Conservation (phyloP, 208 protist species). For the Trypanosoma caninum region DNA sequence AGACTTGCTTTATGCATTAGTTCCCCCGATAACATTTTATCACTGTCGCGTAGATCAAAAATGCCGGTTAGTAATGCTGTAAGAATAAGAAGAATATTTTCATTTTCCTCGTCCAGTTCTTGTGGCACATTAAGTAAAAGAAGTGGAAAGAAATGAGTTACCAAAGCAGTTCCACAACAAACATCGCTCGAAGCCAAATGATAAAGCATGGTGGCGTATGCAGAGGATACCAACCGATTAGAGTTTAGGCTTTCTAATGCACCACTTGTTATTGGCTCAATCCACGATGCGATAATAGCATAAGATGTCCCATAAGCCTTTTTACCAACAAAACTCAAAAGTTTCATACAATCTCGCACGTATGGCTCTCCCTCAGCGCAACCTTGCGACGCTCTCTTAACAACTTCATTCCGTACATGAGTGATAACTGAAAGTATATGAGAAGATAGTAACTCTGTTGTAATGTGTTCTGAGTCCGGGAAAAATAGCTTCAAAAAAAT, state of each 20-base stretch:
- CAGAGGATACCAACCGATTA: slow-evolving; percentile 25
- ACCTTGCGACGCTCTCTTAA: slow-evolving; percentile 44
- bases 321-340: slow-evolving; percentile 25
- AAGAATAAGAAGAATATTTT: slow-evolving; percentile 23
- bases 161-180: slow-evolving; percentile 12
- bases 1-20: not conserved
- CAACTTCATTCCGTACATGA: slow-evolving; percentile 60
- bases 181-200: slow-evolving; percentile 28
- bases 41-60: slow-evolving; percentile 11
- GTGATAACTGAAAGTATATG: slow-evolving; percentile 28
- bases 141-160: slow-evolving; percentile 12
- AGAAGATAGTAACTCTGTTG: slow-evolving; percentile 9
- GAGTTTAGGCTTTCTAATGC: slow-evolving; percentile 22
- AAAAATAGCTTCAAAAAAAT: slow-evolving; percentile 26
- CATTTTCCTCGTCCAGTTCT: slow-evolving; percentile 1
- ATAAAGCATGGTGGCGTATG: slow-evolving; percentile 75
- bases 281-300: slow-evolving; percentile 13
- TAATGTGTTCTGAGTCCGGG: slow-evolving; percentile 12
- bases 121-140: slow-evolving; percentile 9
- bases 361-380: slow-evolving; percentile 24
- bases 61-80: slow-evolving; percentile 21
- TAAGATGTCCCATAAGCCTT: slow-evolving; percentile 1
- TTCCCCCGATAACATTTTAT: not conserved
- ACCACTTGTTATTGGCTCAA: slow-evolving; percentile 28
- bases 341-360: slow-evolving; percentile 30